Conservation (phyloP, 2,329 filamentous ascomycete species). For the Claviceps lovelessii region DNA sequence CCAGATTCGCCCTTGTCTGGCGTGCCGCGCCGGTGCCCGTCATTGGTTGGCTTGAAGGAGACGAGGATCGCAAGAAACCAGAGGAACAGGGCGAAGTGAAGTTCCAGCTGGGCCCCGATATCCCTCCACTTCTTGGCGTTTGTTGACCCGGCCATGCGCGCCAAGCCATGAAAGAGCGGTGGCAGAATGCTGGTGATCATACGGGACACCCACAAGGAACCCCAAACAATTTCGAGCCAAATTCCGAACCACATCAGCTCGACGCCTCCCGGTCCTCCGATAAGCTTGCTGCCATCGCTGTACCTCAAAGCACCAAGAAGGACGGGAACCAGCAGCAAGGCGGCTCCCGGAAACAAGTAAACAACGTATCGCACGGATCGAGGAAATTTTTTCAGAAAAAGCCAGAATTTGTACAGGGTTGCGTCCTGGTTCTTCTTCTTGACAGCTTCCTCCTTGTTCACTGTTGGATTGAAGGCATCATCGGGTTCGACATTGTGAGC, state of each 20-base stretch:
- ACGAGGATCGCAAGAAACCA: slow-evolving; percentile 82
- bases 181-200: slow-evolving; percentile 39
- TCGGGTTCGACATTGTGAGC: slow-evolving; percentile 24
- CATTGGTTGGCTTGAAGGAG: slow-evolving; percentile 74
- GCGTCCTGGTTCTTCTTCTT: slow-evolving; percentile 21
- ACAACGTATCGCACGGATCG: slow-evolving; percentile 34
- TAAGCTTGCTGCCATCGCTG: slow-evolving; percentile 28
- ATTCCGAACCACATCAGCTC: slow-evolving; percentile 81
- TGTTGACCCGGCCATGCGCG: slow-evolving; percentile 65
- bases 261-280: slow-evolving; percentile 57
- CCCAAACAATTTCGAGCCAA: slow-evolving; percentile 89
- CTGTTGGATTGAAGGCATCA: slow-evolving; percentile 30
- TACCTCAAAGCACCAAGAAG: slow-evolving; percentile 29
- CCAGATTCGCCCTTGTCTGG: slow-evolving; percentile 30
- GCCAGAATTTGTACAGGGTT: slow-evolving; percentile 26
- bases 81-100: slow-evolving; percentile 75
- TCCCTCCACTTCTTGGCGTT: slow-evolving; percentile 89
- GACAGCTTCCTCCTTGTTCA: slow-evolving; percentile 13
- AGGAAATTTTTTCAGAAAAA: slow-evolving; percentile 33
- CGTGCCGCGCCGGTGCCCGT: slow-evolving; percentile 31
- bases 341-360: slow-evolving; percentile 32
- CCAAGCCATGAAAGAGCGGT: slow-evolving; percentile 32
- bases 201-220: slow-evolving; percentile 68
- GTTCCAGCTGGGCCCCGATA: slow-evolving; percentile 69
- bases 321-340: slow-evolving; percentile 31